These are phyloP conservation scores for Aureobasidium sp. DNA, from an alignment of 2,329 filamentous ascomycete species.

Conservation along the genomic window DNA sequence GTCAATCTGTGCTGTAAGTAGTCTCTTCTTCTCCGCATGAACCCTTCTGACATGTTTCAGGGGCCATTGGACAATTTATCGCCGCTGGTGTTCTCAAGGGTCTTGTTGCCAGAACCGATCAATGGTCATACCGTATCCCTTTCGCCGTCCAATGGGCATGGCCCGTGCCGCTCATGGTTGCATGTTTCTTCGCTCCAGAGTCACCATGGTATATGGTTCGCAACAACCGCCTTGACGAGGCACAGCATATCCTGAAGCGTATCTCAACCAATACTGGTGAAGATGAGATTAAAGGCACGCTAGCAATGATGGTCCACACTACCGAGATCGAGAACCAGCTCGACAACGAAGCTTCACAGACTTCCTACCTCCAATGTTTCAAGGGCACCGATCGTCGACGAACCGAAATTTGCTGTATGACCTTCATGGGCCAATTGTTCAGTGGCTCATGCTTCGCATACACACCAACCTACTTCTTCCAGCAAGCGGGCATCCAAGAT, in stretches of 20 bases:
- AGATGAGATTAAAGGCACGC: constrained; percentile 1
- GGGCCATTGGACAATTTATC: constrained; percentile 51
- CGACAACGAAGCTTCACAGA: constrained; percentile 17
- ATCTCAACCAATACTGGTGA: constrained; percentile 24
- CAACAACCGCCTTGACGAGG: constrained; percentile 26
- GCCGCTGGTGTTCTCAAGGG: constrained; percentile 33
- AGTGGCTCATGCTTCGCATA: constrained; percentile 36
- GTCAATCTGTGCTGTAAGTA: constrained; percentile 49
- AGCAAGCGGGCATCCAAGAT: constrained; percentile 32
- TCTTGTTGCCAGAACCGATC: constrained; percentile 22
- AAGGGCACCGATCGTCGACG: constrained; percentile 32
- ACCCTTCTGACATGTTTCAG: background rate
- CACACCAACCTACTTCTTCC: constrained; percentile 27
- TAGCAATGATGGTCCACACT: constrained; percentile 31
- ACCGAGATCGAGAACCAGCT: constrained; percentile 24
- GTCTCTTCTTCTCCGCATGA: background rate
- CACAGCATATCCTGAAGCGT: constrained; percentile 25
- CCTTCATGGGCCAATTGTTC: constrained; percentile 36
- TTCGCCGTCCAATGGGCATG: constrained; percentile 39
- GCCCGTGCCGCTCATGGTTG: constrained; percentile 30
- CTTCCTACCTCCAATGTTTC: constrained; percentile 35
- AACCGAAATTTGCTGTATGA: constrained; percentile 35
- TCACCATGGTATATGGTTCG: constrained; percentile 29
- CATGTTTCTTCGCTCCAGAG: constrained; percentile 26
- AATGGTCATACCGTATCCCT: constrained; percentile 37